phyloP scores from a whole-genome alignment of 2,329 filamentous ascomycete species.

The Onygenales sp. region DNA sequence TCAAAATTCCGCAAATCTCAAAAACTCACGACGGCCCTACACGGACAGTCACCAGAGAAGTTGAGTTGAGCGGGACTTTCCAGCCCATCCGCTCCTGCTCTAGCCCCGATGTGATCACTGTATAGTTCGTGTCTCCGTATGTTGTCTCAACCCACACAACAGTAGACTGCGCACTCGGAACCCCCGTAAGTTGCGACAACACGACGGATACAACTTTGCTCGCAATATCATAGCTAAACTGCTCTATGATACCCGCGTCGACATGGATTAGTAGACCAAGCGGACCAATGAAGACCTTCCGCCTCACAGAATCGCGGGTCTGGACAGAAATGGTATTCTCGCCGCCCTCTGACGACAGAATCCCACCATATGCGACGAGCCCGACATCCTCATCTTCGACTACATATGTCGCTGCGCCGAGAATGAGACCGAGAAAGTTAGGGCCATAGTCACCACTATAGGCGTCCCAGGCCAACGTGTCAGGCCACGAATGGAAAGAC shows the following conservation, averaged over 20 bases:
- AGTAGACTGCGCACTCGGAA: neutral
- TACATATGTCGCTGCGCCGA: slow-evolving; percentile 44
- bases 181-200: neutral
- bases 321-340: slow-evolving; percentile 23
- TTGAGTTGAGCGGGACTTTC: too few species aligned
- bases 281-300: slow-evolving; percentile 40
- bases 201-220: neutral
- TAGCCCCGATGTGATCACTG: too few species aligned
- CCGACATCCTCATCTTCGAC: slow-evolving; percentile 37
- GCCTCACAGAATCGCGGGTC: slow-evolving; percentile 39
- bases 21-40: too few species aligned
- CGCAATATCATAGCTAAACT: slow-evolving; percentile 25
- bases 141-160: neutral
- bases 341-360: slow-evolving; percentile 18
- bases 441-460: slow-evolving; percentile 51
- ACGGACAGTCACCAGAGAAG: too few species aligned
- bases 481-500: slow-evolving; percentile 48
- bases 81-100: too few species aligned
- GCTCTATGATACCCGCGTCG: slow-evolving; percentile 36
- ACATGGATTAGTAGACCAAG: slow-evolving; percentile 33
- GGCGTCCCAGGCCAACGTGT: slow-evolving; percentile 47
- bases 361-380: slow-evolving; percentile 42
- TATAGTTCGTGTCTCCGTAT: too few species aligned
- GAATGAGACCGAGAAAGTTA: slow-evolving; percentile 42
- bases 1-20: too few species aligned